Base-by-base conservation (phyloP, 2,329 filamentous ascomycete genomes). In the Penicillium paneum region DNA sequence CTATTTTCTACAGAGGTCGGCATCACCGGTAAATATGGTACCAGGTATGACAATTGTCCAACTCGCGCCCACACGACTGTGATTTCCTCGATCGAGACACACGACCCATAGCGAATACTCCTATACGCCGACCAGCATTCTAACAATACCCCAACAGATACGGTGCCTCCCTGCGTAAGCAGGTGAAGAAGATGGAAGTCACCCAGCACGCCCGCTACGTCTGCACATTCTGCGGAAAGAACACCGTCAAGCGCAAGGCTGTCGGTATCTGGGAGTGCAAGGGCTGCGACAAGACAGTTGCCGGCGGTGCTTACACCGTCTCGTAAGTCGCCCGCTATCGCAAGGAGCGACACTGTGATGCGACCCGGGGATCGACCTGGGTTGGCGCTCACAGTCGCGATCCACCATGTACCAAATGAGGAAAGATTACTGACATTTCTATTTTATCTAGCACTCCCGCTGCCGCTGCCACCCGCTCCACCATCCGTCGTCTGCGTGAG, bases 181-280 rank as follows among this genome's bases (percentile, higher is more conserved):
- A 91, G 79, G 88, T 94, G 76, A 97, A 97, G 91, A 97, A 97
- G 90, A 96, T 97, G 89, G 94, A 97, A 88, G 90, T 97, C 79
- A 90, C 90, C 74, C 94, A 97, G 81, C 94, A 99, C 85, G 91
- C 91, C 82, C 89, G 89, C 79, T 97, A 97, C 79, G 87, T 87
- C 76, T 97, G 93, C 87, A 93, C 92, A 67, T 99, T 97, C 89
- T 96, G 91, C 86, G 93, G 93, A 76, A 97, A 97, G 88, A 88
- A 86, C 77, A 89, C 88, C 71, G 91, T 96, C 76, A 91, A 91
- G 84, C 88, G 93, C 75, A 83, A 91, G 76, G 87, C 90, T 63
- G 90, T 93, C 71, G 92, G 92, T 73, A 97, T 96, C 85, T 97
- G 93, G 93, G 85, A 93, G 79, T 99, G 94, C 90, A 88, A 86